Conservation (phyloP, 169 alveolate genomes). For the Eimeria acervulina region DNA sequence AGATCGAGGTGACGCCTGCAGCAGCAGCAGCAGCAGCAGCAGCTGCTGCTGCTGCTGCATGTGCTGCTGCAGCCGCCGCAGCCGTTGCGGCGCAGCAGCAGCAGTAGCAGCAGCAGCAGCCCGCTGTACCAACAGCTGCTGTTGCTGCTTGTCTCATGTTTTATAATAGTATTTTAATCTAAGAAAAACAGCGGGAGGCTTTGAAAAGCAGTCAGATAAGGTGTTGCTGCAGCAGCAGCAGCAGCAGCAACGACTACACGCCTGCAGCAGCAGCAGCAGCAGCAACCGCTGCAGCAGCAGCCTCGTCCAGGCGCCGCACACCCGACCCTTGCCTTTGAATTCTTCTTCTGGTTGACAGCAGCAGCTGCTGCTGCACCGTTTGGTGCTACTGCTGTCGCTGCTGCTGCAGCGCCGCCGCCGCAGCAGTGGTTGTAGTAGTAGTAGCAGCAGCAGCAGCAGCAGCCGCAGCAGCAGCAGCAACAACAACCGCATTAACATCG, state of each 20-base stretch:
- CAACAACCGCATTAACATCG: constrained; percentile 21
- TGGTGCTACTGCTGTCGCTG: background rate
- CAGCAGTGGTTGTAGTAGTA: background rate
- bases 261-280: background rate
- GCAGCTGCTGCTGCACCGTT: background rate
- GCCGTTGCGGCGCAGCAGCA: too few relatives aligned
- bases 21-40: constrained; percentile 42
- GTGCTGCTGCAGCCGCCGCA: too few relatives aligned
- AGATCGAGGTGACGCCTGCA: constrained; percentile 1
- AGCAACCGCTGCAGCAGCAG: too few relatives aligned
- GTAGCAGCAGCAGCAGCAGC: constrained; percentile 15
- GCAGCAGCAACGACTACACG: background rate
- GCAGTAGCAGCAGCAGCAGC: too few relatives aligned
- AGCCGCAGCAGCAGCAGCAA: constrained; percentile 23
- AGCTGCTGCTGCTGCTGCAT: too few relatives aligned
- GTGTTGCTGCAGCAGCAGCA: constrained; percentile 16
- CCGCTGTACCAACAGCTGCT: constrained; percentile 19
- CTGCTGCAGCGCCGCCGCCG: background rate
- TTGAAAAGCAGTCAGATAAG: background rate
- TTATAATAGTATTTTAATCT: background rate
- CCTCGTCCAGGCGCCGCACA: background rate
- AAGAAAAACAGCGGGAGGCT: background rate
- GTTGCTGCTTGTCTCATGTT: constrained; percentile 27
- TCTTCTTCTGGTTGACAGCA: background rate
- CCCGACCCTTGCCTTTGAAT: too few relatives aligned